Base-by-base conservation (phyloP, 2,329 filamentous ascomycete species). In the Fusarium euwallaceae region DNA sequence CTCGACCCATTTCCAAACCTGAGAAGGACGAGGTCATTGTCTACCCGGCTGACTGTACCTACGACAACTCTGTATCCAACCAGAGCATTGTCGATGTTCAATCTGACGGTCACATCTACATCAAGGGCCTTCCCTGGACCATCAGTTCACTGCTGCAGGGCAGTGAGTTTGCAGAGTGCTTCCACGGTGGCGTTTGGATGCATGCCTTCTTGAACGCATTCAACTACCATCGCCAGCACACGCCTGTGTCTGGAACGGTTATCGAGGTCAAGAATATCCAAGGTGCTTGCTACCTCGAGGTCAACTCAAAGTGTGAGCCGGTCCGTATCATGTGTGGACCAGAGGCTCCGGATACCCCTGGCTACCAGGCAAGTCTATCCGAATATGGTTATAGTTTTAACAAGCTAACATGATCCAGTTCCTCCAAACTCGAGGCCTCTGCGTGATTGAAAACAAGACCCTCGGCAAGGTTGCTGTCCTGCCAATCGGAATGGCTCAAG, bases 401-500 rank as follows among this genome's bases (percentile, higher is more conserved):
- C 5, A 29, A n/a, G 16, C 45, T 51, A 29, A 51, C 16, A 29
- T 10, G 16, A 12, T n/a, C 22, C 4, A 86, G 69, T 86, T 83
- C 66, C 71, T 80, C 7, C 84, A 85, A 70, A 81, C 81, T 4
- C 76, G 84, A 4, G 84, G 84, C 2, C 65, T 83, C 24, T 71
- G 86, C 2, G 64, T 86, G n/a, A 82, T 86, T 14, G 80, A 86
- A 0, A 83, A 80, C 6, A 70, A 79, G 0, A 67, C 74, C 14
- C 60, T 82, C 14, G 83, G 84, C 3, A 71, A 81, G 20, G 84
- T 86, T 6, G 85, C 83, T 2, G 78, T 86, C 20, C 62, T 87
- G 29, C 84, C 84, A 1, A 83, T 86, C 62, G 84, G 84, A 10
- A 87, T 86, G 84, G 84, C 83, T 6, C 81, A 83, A 34, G 82